Base-by-base conservation (phyloP, 345 rosid genomes). In the Eucalyptus guilfoylei region DNA sequence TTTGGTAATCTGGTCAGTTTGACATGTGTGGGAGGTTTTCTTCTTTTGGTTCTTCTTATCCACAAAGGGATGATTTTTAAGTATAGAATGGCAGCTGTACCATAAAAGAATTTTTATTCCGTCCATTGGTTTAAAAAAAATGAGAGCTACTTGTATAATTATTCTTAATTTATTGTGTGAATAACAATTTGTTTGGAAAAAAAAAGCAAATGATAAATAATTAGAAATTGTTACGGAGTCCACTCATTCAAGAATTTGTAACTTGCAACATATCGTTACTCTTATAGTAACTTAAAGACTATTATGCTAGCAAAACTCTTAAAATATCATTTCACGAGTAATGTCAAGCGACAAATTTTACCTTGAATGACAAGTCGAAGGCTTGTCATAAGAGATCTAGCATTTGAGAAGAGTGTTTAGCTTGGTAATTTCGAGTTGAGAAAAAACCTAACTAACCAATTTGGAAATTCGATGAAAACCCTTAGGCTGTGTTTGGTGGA, bases 191-290 rank as follows among this genome's bases (percentile, higher is more conserved):
- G 3, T 55, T 55, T 55, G 28, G 2, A 2, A 55, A 55, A 2
- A 2, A 23, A 21, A 1, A 23, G 52, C 4, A 17, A 52, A 52
- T 52, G 24, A 19, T 19, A 55, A 55, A 55, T 24, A 24, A 55
- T 55, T 55, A 55, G 12, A 55, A 24, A 24, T 9, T 24, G 0
- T 55, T 0, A 24, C 0, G 1, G 2, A 11, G 2, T 21, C 28
- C 3, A 54, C 28, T 54, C 2, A 9, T 55, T 55, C 0, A 55
- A 55, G 28, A 55, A 55, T 55, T 24, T 10, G 30, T 55, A 3
- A 0, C 14, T 55, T 24, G 10, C 3, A 55, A 55, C 3, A 24
- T 23, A 23, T 55, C 6, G 30, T 55, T 23, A 55, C 62, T 23
- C 1, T 4, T 3, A 10, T 2, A 26, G 14, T 55, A 55, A 26